A percentile compares a stretch with the other conserved stretches of the same genome.
Conservation (phyloP, 2,329 filamentous ascomycete genomes). For the Fusarium armeniacum region DNA sequence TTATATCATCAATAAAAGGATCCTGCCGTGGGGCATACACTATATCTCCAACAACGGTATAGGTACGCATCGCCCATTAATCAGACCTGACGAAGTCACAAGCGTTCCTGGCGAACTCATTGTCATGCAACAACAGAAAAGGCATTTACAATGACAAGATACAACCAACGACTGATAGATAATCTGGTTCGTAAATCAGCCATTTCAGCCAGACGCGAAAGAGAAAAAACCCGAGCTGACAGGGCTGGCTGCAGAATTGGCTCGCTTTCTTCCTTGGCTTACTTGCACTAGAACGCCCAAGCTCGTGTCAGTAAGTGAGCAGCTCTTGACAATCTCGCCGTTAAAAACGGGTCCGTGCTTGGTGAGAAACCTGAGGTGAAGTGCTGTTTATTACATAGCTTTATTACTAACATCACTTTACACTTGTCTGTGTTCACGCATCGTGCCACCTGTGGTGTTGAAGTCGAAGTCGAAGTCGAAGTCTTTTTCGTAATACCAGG, state of each 20-base stretch:
- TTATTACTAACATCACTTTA: constrained; percentile 42
- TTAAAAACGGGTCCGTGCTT: constrained; percentile 15
- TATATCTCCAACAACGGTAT: constrained; percentile 19
- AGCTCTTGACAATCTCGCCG: constrained; percentile 42
- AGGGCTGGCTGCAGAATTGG: constrained; percentile 31
- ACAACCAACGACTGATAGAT: not conserved
- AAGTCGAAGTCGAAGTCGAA: not conserved
- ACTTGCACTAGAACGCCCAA: constrained; percentile 28
- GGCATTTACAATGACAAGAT: not conserved
- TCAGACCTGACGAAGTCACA: not conserved
- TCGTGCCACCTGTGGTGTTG: constrained; percentile 28
- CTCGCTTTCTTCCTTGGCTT: constrained; percentile 32
- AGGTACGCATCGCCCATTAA: not conserved
- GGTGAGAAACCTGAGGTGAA: constrained; percentile 5
- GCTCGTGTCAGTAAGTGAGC: constrained; percentile 41
- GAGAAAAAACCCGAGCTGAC: constrained; percentile 8
- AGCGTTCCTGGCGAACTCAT: not conserved
- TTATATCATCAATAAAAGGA: constrained; percentile 13
- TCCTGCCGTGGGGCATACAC: constrained; percentile 20
- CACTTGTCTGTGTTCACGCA: constrained; percentile 4
- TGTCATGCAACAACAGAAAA: not conserved
- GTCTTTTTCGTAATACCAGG: constrained; percentile 6
- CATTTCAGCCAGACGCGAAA: not conserved
- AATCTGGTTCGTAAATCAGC: constrained; percentile 27
- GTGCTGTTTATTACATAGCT: constrained; percentile 17